A percentile compares a stretch with the other conserved stretches of the same genome.
phyloP scores from a whole-genome alignment of 768 basidiomycete genomes.

The Trametes villosa region DNA sequence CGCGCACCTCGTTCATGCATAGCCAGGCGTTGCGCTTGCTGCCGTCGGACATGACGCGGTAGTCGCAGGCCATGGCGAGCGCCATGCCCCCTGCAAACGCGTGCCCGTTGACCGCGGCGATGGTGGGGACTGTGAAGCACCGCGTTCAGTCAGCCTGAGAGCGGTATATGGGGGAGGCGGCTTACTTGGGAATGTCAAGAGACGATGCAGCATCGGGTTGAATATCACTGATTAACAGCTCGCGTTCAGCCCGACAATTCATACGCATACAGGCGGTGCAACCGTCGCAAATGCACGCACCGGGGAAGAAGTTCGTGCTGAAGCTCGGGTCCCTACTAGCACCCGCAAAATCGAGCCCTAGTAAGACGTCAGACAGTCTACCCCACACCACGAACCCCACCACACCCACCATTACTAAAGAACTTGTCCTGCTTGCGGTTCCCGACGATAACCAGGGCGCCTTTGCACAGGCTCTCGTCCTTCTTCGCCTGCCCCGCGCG shows the following conservation, averaged over 20 bases:
- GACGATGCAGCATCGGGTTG: slow-evolving; percentile 69
- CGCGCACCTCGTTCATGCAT: slow-evolving; percentile 87
- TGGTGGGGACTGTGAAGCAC: slow-evolving; percentile 62
- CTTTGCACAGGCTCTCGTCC: slow-evolving; percentile 58
- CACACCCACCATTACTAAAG: slow-evolving; percentile 75
- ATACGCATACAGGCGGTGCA: neutral
- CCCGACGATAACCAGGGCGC: slow-evolving; percentile 79
- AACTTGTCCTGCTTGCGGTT: slow-evolving; percentile 81
- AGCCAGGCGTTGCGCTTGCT: slow-evolving; percentile 79
- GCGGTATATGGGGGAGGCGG: neutral
- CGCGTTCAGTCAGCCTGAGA: neutral
- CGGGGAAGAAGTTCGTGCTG: slow-evolving; percentile 66
- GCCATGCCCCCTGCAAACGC: slow-evolving; percentile 86
- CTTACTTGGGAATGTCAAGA: slow-evolving; percentile 80
- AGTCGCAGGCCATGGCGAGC: slow-evolving; percentile 82
- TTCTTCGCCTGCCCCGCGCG: slow-evolving; percentile 46
- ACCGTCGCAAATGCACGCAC: slow-evolving; percentile 45
- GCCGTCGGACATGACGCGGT: slow-evolving; percentile 86
- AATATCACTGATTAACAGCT: slow-evolving; percentile 55
- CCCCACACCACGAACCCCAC: neutral
- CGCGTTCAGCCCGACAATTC: neutral
- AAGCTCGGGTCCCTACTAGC: slow-evolving; percentile 58
- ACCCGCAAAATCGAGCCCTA: slow-evolving; percentile 68
- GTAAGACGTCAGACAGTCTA: neutral
- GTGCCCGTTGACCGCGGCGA: slow-evolving; percentile 84